Evolutionary conservation across 2,329 filamentous ascomycete genomes (phyloP).

Genomic region (Purpureocillium lavendulum): DNA sequence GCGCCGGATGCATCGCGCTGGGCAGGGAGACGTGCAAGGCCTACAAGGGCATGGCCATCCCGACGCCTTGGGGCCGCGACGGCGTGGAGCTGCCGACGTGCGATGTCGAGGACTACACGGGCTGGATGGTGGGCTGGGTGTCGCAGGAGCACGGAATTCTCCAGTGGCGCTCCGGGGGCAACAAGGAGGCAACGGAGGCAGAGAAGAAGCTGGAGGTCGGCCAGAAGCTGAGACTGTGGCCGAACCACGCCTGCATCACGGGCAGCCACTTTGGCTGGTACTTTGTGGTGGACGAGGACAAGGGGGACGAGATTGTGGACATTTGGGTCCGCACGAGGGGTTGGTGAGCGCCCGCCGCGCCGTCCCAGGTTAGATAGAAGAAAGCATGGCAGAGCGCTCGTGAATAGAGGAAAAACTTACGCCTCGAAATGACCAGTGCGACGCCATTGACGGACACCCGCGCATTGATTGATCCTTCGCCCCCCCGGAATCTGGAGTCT

Average conservation of each 20-base stretch:
- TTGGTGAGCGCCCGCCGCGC: slow-evolving; percentile 8
- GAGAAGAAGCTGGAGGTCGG: slow-evolving; percentile 40
- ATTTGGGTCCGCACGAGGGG: slow-evolving; percentile 45
- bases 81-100: slow-evolving; percentile 21
- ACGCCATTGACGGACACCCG: too few species aligned
- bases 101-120: slow-evolving; percentile 29
- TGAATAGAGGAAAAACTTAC: too few species aligned
- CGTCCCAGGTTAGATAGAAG: background rate
- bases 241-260: slow-evolving; percentile 75
- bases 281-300: slow-evolving; percentile 59
- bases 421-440: too few species aligned
- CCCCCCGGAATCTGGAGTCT: too few species aligned
- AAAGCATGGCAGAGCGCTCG: background rate
- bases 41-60: slow-evolving; percentile 64
- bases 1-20: slow-evolving; percentile 60
- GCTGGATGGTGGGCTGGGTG: slow-evolving; percentile 63
- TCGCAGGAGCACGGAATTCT: slow-evolving; percentile 75
- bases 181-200: slow-evolving; percentile 17
- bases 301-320: slow-evolving; percentile 59
- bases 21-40: slow-evolving; percentile 67
- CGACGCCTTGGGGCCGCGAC: slow-evolving; percentile 45
- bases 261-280: slow-evolving; percentile 66
- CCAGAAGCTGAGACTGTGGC: slow-evolving; percentile 63
- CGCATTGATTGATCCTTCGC: too few species aligned
- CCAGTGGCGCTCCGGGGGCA: slow-evolving; percentile 36